Base-by-base conservation (phyloP, 352 stramenopile genomes). In the Aphanomyces euteiches region DNA sequence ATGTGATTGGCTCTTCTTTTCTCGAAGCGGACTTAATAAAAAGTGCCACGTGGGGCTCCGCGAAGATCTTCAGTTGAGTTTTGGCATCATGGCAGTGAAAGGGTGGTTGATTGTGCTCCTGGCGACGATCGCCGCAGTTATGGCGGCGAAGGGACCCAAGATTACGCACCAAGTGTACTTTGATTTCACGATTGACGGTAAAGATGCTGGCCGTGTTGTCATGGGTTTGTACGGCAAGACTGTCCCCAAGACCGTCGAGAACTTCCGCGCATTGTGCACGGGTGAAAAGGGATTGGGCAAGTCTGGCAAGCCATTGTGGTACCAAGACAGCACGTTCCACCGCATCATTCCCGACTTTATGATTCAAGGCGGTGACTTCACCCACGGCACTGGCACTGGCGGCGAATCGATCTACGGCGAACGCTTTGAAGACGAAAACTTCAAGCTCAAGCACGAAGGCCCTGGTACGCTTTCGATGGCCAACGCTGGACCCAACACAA, bases 291-390 rank as follows among this genome's bases (percentile, higher is more conserved):
- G 83, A 56, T 79, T 95, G 41, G 96, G 94, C 59, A 86, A 85
- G 64, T 92, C 79, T 12, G 96, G 97, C 63, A 99, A 99, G 82
- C 79, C 93, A 17, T 80, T 99, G 21, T 93, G 98, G 81, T 99
- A 97, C 85, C 98, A 99, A 81, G 97, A 81, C 59, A 90, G 80
- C 77, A 81, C 79, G 17, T 99, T 99, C 82, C 97, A 99, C 87
- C 87, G 97, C 69, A 95, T 99, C 66, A 99, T 99, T 77, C 96
- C 91, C 5, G 87, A 96, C 75, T 97, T 97, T 63, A 97, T 96
- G 92, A 77, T 89, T 67, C 97, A 93, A 73, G 86, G 86, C 58
- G 87, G 87, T 57, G 87, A 95, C 77, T 93, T 95, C 64, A 93
- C 85, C 13, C 73, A 83, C 58, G 83, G 82, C 70, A 93, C 86